Base-by-base conservation (phyloP, 108 stramenopile genomes). In the Discostella pseudostelligera region DNA sequence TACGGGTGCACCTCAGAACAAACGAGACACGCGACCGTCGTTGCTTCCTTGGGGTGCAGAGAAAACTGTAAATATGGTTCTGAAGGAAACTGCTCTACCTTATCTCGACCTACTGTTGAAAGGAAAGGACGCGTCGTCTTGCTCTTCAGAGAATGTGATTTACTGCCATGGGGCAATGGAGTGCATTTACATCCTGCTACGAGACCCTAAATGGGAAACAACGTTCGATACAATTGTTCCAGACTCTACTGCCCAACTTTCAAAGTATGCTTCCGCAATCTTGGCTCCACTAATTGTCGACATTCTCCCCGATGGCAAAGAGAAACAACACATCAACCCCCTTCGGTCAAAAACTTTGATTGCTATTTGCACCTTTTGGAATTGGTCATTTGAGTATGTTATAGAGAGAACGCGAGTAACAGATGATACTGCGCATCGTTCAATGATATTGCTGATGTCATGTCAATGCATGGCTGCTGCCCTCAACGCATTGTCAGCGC, bases 261-360 rank as follows among this genome's bases (percentile, higher is more conserved):
- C 77, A 19, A 81, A 72, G 35, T 72, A 78, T 54, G 79, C 79
- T 57, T 54, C 84, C 22, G 82, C 84, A 19, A 82, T 87, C 19
- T 39, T 90, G 17, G 78, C 84, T 16, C 86, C 89, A 9, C 72
- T 87, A 39, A 79, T 87, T 19, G 54, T 83, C 25, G 86, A 86
- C 61, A 76, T 90, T 0, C 39, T 54, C 8, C 48, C 46, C 0
- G 65, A 74, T 51, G 86, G 86, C 11, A 64, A 69, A 39, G 84
- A 87, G 66, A 70, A 73, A 59, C 53, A 60, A 47, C 45, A 58
- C 10, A 8, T 43, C 9, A 90, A 90, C 76, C 86, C 86, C 21
- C 62, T 85, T 47, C 72, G 84, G n/a, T 25, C 45, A 13, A 53
- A 66, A 48, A 50, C 82, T 11, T 69, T 84, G 14, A 46, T 35